These are phyloP conservation scores for Cucurbita moschata DNA, from an alignment of 306 rosid genomes.

Conservation along the genomic window DNA sequence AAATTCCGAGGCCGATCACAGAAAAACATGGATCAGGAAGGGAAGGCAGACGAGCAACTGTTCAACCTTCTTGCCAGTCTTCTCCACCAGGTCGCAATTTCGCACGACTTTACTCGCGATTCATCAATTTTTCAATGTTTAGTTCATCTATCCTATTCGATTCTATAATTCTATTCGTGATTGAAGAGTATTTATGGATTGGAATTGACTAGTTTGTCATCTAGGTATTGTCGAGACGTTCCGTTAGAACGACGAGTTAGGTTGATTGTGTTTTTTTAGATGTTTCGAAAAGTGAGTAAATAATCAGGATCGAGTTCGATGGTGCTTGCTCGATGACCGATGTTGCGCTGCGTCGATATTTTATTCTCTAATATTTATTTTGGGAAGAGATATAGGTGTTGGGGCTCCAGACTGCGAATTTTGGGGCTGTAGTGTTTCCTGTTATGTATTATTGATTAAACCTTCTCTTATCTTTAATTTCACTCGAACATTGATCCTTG, in stretches of 20 bases:
- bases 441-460: neutral
- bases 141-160: neutral
- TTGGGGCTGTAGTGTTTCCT: neutral
- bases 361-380: neutral
- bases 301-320: neutral
- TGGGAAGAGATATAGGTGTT: neutral
- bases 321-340: neutral
- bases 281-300: neutral
- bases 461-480: neutral
- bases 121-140: neutral
- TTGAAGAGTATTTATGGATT: neutral
- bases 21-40: slow-evolving; percentile 41
- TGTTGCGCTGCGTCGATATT: neutral
- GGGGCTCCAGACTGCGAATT: neutral
- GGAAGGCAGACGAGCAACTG: slow-evolving; percentile 52
- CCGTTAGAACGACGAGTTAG: neutral
- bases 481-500: neutral
- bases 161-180: neutral
- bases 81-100: slow-evolving; percentile 46
- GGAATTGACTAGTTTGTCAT: neutral
- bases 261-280: neutral
- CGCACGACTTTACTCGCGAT: neutral
- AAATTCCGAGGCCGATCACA: neutral
- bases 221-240: neutral
- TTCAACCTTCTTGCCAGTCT: slow-evolving; percentile 71